Evolutionary conservation across 2,329 filamentous ascomycete genomes (phyloP).

Genomic region (Emmonsiellopsis sp.): DNA sequence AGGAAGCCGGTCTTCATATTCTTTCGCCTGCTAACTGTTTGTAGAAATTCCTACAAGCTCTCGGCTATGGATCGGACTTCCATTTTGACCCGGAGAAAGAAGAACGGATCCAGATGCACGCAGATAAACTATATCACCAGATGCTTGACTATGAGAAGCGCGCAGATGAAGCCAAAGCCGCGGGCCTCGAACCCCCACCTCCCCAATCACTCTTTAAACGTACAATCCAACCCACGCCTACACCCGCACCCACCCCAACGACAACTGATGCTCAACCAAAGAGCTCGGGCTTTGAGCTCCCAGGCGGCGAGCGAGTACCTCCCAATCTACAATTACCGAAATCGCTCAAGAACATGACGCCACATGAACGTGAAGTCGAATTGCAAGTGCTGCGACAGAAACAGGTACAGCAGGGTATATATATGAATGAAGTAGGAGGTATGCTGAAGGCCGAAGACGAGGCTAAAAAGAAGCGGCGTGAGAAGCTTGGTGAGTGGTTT

Average conservation of each 20-base stretch:
- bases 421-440: slow-evolving; percentile 25
- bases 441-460: slow-evolving; percentile 29
- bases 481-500: slow-evolving; percentile 33
- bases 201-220: slow-evolving; percentile 32
- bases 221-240: background rate
- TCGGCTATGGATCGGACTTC: slow-evolving; percentile 70
- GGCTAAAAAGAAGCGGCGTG: slow-evolving; percentile 27
- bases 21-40: background rate
- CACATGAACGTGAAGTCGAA: slow-evolving; percentile 38
- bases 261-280: slow-evolving; percentile 9
- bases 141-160: slow-evolving; percentile 73
- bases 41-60: slow-evolving; percentile 75
- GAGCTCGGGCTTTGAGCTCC: slow-evolving; percentile 21
- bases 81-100: slow-evolving; percentile 59
- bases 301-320: slow-evolving; percentile 28
- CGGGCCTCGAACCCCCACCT: slow-evolving; percentile 32
- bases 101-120: slow-evolving; percentile 91
- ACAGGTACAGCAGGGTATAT: slow-evolving; percentile 27
- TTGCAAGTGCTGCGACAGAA: slow-evolving; percentile 30
- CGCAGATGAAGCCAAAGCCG: slow-evolving; percentile 50
- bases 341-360: slow-evolving; percentile 31
- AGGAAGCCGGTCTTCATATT: background rate
- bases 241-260: background rate
- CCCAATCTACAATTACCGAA: slow-evolving; percentile 27
- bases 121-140: slow-evolving; percentile 78